These are phyloP conservation scores for Botrytis cinerea DNA, from an alignment of 2,329 filamentous ascomycete species.

Conservation along the genomic window DNA sequence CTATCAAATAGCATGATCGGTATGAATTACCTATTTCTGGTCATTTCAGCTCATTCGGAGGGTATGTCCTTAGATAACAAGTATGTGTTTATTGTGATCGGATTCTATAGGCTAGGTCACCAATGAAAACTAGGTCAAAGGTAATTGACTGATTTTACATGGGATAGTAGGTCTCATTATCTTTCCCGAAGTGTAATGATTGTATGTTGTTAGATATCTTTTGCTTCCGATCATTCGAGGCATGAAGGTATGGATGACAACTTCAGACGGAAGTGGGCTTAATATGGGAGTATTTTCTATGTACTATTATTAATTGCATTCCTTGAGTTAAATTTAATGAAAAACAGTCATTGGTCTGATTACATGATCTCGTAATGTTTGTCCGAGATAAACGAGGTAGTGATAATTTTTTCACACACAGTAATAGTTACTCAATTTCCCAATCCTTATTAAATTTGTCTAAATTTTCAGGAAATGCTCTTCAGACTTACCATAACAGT, in stretches of 20 bases:
- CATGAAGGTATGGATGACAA: not conserved
- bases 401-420: not conserved
- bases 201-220: too few species aligned
- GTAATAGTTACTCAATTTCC: not conserved
- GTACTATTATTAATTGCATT: not conserved
- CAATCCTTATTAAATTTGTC: not conserved
- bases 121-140: not conserved
- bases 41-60: not conserved
- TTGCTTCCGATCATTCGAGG: not conserved
- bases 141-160: not conserved
- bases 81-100: fast-evolving
- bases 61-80: not conserved
- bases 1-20: not conserved
- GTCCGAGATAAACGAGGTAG: not conserved
- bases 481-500: not conserved
- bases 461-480: not conserved
- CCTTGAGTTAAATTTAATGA: fast-evolving
- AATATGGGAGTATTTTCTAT: too few species aligned
- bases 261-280: not conserved
- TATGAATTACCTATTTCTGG: not conserved
- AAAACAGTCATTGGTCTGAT: not conserved
- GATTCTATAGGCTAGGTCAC: fast-evolving
- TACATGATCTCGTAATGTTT: not conserved
- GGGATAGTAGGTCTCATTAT: too few species aligned
- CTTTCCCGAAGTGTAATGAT: not conserved